phyloP scores from a whole-genome alignment of 202 grass and related monocot genomes.

The Brachypodium distachyon region DNA sequence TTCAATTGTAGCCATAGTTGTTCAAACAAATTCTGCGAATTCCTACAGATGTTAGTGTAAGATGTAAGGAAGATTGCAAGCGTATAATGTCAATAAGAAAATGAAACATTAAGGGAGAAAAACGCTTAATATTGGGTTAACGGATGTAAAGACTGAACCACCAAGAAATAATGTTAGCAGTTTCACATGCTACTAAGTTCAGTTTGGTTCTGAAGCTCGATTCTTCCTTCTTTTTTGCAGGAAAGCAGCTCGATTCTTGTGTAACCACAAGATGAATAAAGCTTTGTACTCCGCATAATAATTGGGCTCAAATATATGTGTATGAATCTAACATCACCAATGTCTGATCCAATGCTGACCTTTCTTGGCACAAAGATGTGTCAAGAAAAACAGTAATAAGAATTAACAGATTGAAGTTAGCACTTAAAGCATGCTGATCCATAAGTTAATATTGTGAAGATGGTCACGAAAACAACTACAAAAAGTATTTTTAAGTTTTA shows the following conservation, averaged over 20 bases:
- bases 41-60: slow-evolving; percentile 5
- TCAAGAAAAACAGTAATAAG: not conserved
- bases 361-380: not conserved
- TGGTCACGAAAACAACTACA: not conserved
- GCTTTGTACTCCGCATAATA: too few species aligned
- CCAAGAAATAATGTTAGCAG: not conserved
- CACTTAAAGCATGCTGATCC: not conserved
- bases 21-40: slow-evolving; percentile 17
- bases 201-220: not conserved
- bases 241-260: too few species aligned
- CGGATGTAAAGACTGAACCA: not conserved
- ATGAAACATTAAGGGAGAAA: not conserved
- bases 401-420: not conserved
- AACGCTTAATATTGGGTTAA: not conserved
- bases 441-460: not conserved
- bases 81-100: not conserved
- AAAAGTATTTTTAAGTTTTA: not conserved
- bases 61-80: slow-evolving; percentile 17
- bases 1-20: slow-evolving; percentile 57
- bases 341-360: not conserved
- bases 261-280: not conserved
- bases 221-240: too few species aligned
- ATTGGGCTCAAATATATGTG: not conserved
- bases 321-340: not conserved
- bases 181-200: slow-evolving; percentile 14